Base-by-base conservation (phyloP, 78 protist genomes). In the Dictyostelium citrinum region DNA sequence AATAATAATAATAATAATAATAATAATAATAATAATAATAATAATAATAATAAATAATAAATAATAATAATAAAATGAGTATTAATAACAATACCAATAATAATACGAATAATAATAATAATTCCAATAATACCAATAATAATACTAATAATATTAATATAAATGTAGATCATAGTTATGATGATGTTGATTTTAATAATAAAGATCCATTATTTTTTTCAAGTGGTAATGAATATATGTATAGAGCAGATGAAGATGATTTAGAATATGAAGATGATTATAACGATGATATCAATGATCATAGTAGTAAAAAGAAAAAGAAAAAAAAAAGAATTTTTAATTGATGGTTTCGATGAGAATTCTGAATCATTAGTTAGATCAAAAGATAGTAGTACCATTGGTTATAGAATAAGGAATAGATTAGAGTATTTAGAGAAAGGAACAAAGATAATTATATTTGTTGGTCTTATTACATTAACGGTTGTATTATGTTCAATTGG, bases 171-270 rank as follows among this genome's bases (percentile, higher is more conserved):
- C 33, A n/a, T 75, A 75, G 81, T 75, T 35, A 31, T 75, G 77
- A 75, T 75, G 81, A 75, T 75, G 33, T 75, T 35, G 49, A 75
- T 41, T 75, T 75, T 75, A 70, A 70, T 33, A 70, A 70, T 70
- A 70, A 70, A 33, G 77, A 70, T 70, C 77, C 77, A 70, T 70
- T 70, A 33, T 70, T 70, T 16, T 70, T 70, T 70, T 70, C 77
- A 31, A 70, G 77, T 70, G 77, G 77, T 14, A 70, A 70, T 17
- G 77, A 70, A 70, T 70, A 70, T 70, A 70, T 70, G 77, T 70
- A 33, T 17, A 70, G 77, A 33, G 77, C 77, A 33, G 77, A 70
- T 6, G 46, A 70, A 33, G 77, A 70, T 75, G 81, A 75, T n/a
- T 12, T 39, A 39, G 45, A 71, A 20, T 7, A 71, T 71, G 81